A percentile compares a stretch with the other conserved stretches of the same genome.
Evolutionary conservation across 1,284 basidiomycete species (phyloP).

Genomic region (Ustilago lituana): DNA sequence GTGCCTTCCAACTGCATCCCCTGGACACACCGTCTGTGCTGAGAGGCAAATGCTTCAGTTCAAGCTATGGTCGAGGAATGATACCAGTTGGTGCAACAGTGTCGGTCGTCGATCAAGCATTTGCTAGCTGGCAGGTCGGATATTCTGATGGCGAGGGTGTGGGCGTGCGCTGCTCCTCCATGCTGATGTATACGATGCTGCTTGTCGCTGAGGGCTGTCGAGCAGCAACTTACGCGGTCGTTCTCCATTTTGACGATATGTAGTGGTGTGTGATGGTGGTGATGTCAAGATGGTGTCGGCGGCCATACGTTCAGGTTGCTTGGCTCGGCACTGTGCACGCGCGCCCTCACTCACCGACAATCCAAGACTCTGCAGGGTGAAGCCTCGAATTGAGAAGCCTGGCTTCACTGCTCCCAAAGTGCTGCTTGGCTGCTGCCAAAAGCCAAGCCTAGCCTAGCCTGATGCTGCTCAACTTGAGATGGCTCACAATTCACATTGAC

Average conservation of each 20-base stretch:
- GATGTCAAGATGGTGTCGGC: conserved; percentile 16
- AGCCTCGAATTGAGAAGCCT: neutral
- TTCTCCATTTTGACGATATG: conserved; percentile 69
- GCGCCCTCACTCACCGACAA: too few species aligned
- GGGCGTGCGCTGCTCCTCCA: conserved; percentile 22
- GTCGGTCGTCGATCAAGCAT: neutral
- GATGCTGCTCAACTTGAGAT: too few species aligned
- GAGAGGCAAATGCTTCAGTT: too few species aligned
- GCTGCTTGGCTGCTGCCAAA: too few species aligned
- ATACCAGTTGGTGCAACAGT: neutral
- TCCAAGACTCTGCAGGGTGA: neutral
- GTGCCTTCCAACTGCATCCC: too few species aligned
- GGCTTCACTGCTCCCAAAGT: too few species aligned
- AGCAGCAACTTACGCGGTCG: conserved; percentile 68
- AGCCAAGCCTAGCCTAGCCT: too few species aligned
- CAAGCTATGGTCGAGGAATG: too few species aligned
- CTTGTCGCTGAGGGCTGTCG: conserved; percentile 3
- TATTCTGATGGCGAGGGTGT: neutral
- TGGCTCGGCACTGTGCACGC: neutral
- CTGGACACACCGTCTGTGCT: too few species aligned
- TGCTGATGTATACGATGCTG: conserved; percentile 29
- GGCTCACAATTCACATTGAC: too few species aligned
- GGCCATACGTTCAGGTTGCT: neutral
- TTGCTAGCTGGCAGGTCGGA: neutral
- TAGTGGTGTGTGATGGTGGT: conserved; percentile 43